These are phyloP conservation scores for Sporothrix pseudoabietina DNA, from an alignment of 2,329 filamentous ascomycete species.

Conservation along the genomic window DNA sequence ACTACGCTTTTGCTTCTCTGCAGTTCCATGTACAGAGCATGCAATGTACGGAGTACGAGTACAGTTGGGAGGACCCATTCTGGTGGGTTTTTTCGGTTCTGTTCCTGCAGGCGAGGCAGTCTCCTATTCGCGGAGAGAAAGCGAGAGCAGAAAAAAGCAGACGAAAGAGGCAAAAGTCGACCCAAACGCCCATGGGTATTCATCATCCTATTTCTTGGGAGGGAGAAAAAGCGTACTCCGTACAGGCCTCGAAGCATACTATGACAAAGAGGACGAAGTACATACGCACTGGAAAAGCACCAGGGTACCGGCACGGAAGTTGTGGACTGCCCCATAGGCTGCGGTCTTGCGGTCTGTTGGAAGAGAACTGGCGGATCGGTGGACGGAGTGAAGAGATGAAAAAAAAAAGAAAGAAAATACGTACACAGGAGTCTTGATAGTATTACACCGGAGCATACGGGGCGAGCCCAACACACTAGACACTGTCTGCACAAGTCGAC, in stretches of 20 bases:
- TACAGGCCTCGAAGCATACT: not conserved
- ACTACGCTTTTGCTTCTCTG: not conserved
- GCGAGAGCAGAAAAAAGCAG: not conserved
- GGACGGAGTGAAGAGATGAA: not conserved
- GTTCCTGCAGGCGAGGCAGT: conserved; percentile 10
- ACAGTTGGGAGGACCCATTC: not conserved
- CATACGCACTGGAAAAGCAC: not conserved
- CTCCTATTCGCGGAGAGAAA: not conserved
- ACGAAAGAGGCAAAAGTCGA: not conserved
- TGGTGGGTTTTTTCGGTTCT: not conserved
- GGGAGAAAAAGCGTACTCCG: not conserved
- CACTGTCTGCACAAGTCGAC: not conserved
- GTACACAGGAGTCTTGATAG: not conserved
- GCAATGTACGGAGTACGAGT: not conserved
- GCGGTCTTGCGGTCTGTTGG: not conserved
- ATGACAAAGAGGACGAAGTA: not conserved
- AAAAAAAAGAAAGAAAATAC: not conserved
- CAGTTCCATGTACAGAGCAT: not conserved
- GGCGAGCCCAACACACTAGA: not conserved
- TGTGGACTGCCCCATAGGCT: conserved; percentile 4
- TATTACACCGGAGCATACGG: not conserved
- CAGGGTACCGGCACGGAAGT: not conserved
- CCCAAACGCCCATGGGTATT: not conserved
- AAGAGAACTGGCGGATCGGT: not conserved
- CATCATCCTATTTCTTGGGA: not conserved